Conservation (phyloP, 169 alveolate species). For the Miamiensis avidus region DNA sequence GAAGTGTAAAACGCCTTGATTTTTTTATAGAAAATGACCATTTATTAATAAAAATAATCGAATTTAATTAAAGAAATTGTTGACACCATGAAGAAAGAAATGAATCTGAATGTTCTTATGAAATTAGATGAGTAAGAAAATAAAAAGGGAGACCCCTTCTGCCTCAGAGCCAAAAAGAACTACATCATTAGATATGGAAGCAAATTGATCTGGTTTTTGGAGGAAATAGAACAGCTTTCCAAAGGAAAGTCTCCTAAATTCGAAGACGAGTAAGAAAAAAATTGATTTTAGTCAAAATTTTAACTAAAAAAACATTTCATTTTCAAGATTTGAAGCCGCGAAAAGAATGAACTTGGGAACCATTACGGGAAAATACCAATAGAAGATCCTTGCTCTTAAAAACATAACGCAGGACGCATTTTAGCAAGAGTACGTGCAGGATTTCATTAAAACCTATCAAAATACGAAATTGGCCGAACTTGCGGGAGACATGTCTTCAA, state of each 20-base stretch:
- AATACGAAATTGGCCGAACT: not conserved
- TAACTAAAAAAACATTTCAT: not conserved
- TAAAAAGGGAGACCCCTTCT: constrained; percentile 21
- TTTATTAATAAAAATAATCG: no score
- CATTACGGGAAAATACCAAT: constrained; percentile 41
- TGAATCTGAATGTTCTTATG: constrained; percentile 19
- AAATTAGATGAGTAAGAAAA: constrained; percentile 10
- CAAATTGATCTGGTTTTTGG: constrained; percentile 31
- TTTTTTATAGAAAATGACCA: no score
- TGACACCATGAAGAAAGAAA: constrained; percentile 13
- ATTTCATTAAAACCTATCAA: not conserved
- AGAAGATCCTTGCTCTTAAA: constrained; percentile 39
- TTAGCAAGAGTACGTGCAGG: constrained; percentile 2
- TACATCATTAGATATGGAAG: constrained; percentile 34
- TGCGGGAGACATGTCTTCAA: constrained; percentile 22
- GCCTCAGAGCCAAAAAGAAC: constrained; percentile 37
- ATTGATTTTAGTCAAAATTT: no score
- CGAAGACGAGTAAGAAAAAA: not conserved
- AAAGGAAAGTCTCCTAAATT: constrained; percentile 19
- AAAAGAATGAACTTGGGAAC: constrained; percentile 46
- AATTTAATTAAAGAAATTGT: constrained; percentile 1
- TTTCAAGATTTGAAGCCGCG: constrained; percentile 43
- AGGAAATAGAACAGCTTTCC: constrained; percentile 28
- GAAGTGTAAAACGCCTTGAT: not conserved
- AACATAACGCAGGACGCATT: constrained; percentile 25